Evolutionary conservation across 805 yeast species (phyloP), one percentile per base, ranked within the genome.

Genomic region (Metschnikowia vanudenii): DNA sequence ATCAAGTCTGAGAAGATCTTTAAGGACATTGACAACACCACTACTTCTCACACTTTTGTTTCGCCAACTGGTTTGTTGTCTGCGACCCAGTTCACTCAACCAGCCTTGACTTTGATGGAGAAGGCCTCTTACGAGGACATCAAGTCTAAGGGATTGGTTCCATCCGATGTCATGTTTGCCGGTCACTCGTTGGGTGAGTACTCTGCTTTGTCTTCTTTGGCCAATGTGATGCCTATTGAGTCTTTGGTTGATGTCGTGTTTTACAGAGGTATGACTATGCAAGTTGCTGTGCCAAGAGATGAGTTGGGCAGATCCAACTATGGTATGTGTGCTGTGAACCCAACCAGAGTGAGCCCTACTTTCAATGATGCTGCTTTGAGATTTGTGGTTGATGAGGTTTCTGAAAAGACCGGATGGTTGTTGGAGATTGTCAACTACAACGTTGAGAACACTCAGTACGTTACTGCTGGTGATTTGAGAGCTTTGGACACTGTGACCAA

Each of bases 231-330:
- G 98, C 96, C 98, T 40, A 90, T 94, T 60, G 99, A 94, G 75
- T 86, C 96, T 5, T 78, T 92, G 58, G 97, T 92, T 53, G 98
- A 92, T 69, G 96, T 92, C 68, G 98, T 92, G 45, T 94, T 94
- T 80, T 95, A 94, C 81, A 85, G 99, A 78, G 99, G 99, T 80
- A 94, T 94, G 98, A 95, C 99, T 41, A 94, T 94, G 99, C 99
- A 94, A 77, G 99, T 94, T 56, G 99, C 99, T 39, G 99, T 94
- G 56, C 98, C 98, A 66, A 86, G 99, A 76, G 99, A 94, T 71
- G 80, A 83, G 46, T 66, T 72, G 42, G 99, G 99, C 41, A 86
- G 98, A 74, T 94, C 99, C 49, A 94, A 94, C 78, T 94, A 94
- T 64, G 98, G 98, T 78, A 94, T 94, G 99, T 81, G 89, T 76